Base-by-base conservation (phyloP, 2,329 filamentous ascomycete genomes). In the Penicillium sumatraense region DNA sequence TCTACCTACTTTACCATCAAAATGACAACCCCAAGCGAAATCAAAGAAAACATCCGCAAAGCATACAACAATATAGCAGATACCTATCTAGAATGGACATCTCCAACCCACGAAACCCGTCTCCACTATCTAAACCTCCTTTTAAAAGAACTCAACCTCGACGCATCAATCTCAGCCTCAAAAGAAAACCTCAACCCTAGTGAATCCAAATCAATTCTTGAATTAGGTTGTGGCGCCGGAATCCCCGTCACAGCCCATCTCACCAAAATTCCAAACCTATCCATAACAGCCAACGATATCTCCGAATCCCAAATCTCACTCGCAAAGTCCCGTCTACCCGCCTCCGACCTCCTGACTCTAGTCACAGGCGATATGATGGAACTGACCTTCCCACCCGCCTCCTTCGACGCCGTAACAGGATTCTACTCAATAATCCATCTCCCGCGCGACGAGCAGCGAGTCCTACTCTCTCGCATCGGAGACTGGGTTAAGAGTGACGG, bases 391-490 rank as follows among this genome's bases (percentile, higher is more conserved):
- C 55, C 52, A 0, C 54, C 59, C 0, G 65, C 41, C 0, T 70
- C 71, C 0, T 74, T 86, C 52, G 77, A 84, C 54, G 81, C 78
- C 4, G 75, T 84, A 1, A 61, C 81, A 1, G 83, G 71, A 0
- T 78, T 86, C 61, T 85, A 83, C 67, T 82, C 78, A 29, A 66
- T 86, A 49, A 79, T 84, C 49, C 83, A 86, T 60, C 74, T 86
- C 5, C 81, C 82, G 1, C 74, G 76, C 5, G 68, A 69, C 1
- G 81, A 85, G 63, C 83, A 86, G 68, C 68, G 59, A 0, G 66
- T 67, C 20, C 72, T 85, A 53, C 60, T 86, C 20, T 33, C 49
- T n/a, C 73, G 76, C 33, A 75, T 84, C 18, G 59, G 55, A 20
- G 60, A 56, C 0, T 86, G 83, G 83, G 64, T 86, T 33, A 80